Evolutionary conservation across 345 rosid genomes (phyloP).

Genomic region (Eucalyptus cladocalyx): DNA sequence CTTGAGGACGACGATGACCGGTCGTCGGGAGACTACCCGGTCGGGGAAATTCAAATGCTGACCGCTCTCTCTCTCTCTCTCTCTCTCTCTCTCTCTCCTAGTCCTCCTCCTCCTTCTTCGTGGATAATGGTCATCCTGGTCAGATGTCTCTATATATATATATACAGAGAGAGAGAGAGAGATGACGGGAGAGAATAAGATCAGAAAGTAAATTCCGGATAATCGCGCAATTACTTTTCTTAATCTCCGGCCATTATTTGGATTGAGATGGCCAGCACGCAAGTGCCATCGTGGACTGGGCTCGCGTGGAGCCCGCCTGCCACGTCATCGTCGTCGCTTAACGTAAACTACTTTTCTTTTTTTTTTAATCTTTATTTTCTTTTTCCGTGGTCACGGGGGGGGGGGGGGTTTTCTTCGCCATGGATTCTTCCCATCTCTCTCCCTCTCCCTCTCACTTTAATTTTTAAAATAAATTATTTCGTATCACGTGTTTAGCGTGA

Average conservation of each 20-base stretch:
- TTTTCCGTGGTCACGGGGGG: neutral
- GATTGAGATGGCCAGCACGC: neutral
- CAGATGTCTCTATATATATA: neutral
- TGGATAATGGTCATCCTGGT: neutral
- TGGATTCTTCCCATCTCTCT: neutral
- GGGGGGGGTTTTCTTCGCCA: neutral
- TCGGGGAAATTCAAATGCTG: neutral
- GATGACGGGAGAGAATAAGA: neutral
- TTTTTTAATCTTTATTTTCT: neutral
- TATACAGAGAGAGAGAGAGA: neutral
- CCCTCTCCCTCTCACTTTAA: neutral
- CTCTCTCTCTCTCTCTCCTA: neutral
- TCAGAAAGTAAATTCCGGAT: neutral
- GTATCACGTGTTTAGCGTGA: neutral
- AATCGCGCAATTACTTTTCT: neutral
- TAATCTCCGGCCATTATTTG: neutral
- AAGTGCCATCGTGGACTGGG: neutral
- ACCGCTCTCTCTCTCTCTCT: neutral
- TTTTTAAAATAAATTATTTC: neutral
- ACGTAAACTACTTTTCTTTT: neutral
- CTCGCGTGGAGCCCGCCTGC: neutral
- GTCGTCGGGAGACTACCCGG: neutral
- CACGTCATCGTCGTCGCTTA: neutral
- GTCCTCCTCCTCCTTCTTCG: neutral
- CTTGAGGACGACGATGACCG: neutral